Conservation (phyloP, 495 filamentous ascomycete genomes). For the Neurospora sp. region DNA sequence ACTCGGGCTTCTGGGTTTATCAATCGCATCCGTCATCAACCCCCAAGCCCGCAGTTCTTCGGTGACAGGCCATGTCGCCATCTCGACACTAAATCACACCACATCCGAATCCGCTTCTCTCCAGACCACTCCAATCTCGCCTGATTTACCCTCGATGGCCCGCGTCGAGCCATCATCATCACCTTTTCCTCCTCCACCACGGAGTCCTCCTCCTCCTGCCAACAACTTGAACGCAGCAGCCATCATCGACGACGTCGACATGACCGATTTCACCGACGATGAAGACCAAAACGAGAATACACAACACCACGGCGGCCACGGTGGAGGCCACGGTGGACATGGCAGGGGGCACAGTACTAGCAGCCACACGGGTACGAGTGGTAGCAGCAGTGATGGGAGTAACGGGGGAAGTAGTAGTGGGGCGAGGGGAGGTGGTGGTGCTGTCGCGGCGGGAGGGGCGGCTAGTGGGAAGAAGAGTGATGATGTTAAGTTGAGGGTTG, state of each 20-base stretch:
- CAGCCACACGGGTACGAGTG: not conserved
- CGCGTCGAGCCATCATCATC: not conserved
- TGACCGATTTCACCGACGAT: not conserved
- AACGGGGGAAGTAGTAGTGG: not conserved
- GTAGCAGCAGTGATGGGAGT: not conserved
- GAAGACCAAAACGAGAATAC: not conserved
- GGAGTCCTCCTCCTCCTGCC: not conserved
- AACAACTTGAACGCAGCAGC: not conserved
- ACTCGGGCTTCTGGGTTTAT: not conserved
- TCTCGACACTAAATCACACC: not conserved
- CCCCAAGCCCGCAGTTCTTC: accelerated
- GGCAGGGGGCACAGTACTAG: not conserved
- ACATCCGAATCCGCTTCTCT: not conserved
- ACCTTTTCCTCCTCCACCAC: not conserved
- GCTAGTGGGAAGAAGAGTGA: not conserved
- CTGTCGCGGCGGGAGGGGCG: not conserved
- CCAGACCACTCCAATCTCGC: accelerated
- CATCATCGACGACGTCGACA: not conserved
- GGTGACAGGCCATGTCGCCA: not conserved
- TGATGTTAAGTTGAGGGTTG: not conserved
- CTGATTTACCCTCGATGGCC: not conserved
- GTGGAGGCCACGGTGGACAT: not conserved
- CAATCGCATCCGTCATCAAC: not conserved
- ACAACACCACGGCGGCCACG: not conserved
- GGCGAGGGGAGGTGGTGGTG: not conserved